Conservation (phyloP, 164 flowering plant genomes). For the Protea cynaroides region DNA sequence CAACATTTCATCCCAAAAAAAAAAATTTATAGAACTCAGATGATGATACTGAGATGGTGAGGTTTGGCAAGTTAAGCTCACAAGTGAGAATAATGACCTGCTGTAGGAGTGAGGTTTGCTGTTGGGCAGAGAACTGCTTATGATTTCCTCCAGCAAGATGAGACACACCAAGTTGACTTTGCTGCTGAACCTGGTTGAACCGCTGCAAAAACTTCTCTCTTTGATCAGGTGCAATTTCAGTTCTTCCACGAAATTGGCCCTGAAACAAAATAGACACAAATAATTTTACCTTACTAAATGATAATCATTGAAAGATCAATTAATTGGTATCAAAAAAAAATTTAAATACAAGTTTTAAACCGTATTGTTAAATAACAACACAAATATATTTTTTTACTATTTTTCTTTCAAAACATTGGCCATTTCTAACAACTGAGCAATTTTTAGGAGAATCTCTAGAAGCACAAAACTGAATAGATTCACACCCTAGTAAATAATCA, state of each 20-base stretch:
- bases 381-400: too few species aligned
- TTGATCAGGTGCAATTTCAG: conserved; percentile 94
- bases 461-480: too few species aligned
- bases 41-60: neutral
- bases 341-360: neutral
- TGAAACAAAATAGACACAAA: conserved; percentile 15
- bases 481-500: too few species aligned
- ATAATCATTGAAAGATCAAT: conserved; percentile 6
- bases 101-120: conserved; percentile 69
- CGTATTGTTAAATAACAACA: neutral
- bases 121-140: conserved; percentile 69
- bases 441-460: too few species aligned
- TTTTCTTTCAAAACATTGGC: too few species aligned
- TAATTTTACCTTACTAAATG: conserved; percentile 1
- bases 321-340: neutral
- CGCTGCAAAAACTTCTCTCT: conserved; percentile 85
- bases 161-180: conserved; percentile 64
- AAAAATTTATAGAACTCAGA: neutral
- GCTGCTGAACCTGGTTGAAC: conserved; percentile 82
- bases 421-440: too few species aligned
- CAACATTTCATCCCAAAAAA: too few species aligned
- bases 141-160: conserved; percentile 58
- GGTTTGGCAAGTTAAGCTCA: neutral
- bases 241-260: conserved; percentile 83
- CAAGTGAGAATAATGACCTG: conserved; percentile 46